Conservation (phyloP, 2,329 filamentous ascomycete species). For the Cladosporium sp. region DNA sequence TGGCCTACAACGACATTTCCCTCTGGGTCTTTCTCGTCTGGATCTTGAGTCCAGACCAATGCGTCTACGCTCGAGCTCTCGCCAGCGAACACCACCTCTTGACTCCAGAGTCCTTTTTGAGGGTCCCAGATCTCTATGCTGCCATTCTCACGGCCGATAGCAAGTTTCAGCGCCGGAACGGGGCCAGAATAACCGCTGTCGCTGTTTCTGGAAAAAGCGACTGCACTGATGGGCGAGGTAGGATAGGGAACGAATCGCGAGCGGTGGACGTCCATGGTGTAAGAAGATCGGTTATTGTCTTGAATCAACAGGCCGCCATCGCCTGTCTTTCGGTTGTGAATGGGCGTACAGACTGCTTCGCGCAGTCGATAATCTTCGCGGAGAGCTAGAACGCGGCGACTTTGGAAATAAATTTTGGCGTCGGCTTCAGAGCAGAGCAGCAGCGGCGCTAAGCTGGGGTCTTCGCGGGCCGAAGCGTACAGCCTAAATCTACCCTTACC, state of each 20-base stretch:
- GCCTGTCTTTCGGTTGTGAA: background rate
- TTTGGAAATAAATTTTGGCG: background rate
- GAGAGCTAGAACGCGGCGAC: background rate
- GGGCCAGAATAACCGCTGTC: slow-evolving; percentile 38
- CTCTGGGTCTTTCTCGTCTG: slow-evolving; percentile 63
- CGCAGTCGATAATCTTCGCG: background rate
- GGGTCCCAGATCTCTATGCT: slow-evolving; percentile 99
- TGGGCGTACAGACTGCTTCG: background rate
- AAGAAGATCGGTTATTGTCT: background rate
- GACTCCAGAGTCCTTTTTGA: slow-evolving; percentile 74
- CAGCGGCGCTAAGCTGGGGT: background rate
- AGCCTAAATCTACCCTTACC: no score
- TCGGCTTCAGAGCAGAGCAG: background rate
- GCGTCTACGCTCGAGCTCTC: slow-evolving; percentile 85
- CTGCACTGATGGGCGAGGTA: slow-evolving; percentile 85
- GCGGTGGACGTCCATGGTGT: slow-evolving; percentile 86
- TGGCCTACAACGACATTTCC: slow-evolving; percentile 63
- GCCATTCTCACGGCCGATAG: slow-evolving; percentile 87
- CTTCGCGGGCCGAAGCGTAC: background rate
- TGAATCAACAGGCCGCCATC: slow-evolving; percentile 3
- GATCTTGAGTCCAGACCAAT: slow-evolving; percentile 85
- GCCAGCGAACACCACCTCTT: slow-evolving; percentile 84
- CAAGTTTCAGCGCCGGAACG: slow-evolving; percentile 64
- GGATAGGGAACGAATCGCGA: slow-evolving; percentile 94
- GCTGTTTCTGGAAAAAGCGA: slow-evolving; percentile 82